Base-by-base conservation (phyloP, 805 yeast genomes). In the Spathaspora girioi region DNA sequence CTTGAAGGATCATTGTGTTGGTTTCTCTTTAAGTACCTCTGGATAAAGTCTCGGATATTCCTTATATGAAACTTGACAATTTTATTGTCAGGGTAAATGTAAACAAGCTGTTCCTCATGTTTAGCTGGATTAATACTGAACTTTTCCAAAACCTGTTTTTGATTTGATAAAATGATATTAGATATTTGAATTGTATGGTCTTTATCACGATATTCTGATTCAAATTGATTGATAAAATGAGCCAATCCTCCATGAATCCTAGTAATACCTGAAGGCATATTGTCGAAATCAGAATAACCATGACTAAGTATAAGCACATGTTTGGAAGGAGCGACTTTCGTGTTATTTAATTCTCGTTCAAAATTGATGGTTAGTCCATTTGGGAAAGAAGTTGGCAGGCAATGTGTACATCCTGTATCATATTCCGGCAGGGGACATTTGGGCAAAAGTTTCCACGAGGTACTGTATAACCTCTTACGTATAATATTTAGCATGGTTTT, bases 321-420 rank as follows among this genome's bases (percentile, higher is more conserved):
- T 53, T 81, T 82, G 77, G 81, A 78, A 5, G 79, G 77, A 3
- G 65, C 56, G 0, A 81, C 78, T 29, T 75, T 75, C 0, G 90
- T 80, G 12, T 75, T 74, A 26, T 70, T 64, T 15, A 84, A 60
- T 38, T 73, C 73, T 46, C 63, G 69, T 5, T 57, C 57, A 46
- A 54, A 61, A 55, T 78, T 76, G 41, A 78, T 75, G 38, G 64
- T 80, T 52, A 75, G 71, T 45, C 62, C 70, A 7, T 54, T 55
- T 2, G 83, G 86, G 51, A 77, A 71, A 29, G 59, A 57, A 0
- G 68, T 66, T 11, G 57, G 46, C 14, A 38, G 59, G 57, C 91
- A 86, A 54, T 62, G 68, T 0, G 89, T 84, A 59, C 89, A 84
- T 0, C 87, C 87, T 0, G 87, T 81, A 53, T 83, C 85, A 46